Evolutionary conservation across 1,284 basidiomycete genomes (phyloP), one percentile per base, ranked within the genome.

Genomic region (Sporisorium reilianum): DNA sequence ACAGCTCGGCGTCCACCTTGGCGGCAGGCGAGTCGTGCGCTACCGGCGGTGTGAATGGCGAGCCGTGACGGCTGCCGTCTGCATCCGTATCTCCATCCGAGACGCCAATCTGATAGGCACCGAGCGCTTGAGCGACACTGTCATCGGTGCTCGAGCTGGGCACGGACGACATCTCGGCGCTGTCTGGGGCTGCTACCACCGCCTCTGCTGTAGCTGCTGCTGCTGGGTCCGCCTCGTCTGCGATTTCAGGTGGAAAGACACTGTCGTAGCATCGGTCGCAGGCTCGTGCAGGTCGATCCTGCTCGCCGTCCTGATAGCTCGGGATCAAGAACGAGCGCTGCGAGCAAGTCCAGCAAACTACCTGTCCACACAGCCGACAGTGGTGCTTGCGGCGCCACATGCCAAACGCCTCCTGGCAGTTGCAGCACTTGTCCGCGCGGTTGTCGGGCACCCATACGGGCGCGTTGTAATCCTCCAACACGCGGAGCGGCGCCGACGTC

Each of bases 401-500:
- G 6, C 91, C 91, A 85, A 97, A 97, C 23, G 88, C 78, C 55
- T 89, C 87, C 12, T 89, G 89, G 81, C 94, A 97, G 14, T 91
- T 88, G 92, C 93, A 93, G 84, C 94, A 97, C 45, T 88, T 88
- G 66, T 89, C 89, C 9, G 92, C 91, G 80, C 89, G 91, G 62
- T 89, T 89, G 82, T 97, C 94, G 0, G 94, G 93, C 18, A 95
- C 91, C 94, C 94, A 97, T 11, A 96, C 90, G 0, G 95, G 92
- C 4, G 94, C 93, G 1, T 93, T 90, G 86, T 94, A 96, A 85
- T 93, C 91, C 50, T 95, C 93, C 38, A 95, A 90, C 69, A 85
- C 70, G 20, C 70, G 68, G 10, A 64, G 73, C 26, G 64, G 67
- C 12, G 64, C 38, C 11, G 64, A 12, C 1, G 66, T 36, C 26